A percentile compares a stretch with the other conserved stretches of the same genome.
Conservation (phyloP, 805 yeast species). For the Hanseniaspora clermontiae region DNA sequence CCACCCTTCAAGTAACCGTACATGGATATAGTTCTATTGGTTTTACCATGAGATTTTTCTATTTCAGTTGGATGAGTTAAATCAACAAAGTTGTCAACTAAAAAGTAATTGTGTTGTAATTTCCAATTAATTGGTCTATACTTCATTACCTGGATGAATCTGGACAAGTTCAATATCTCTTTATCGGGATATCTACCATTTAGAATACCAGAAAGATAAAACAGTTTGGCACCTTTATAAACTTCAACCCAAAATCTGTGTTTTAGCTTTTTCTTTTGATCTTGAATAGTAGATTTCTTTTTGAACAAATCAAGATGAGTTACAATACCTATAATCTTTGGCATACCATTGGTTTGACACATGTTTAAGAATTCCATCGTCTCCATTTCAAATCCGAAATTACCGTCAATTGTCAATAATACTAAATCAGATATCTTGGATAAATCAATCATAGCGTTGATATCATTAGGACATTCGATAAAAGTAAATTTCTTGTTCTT, state of each 20-base stretch:
- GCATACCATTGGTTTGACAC: constrained; percentile 98
- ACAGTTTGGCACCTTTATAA: constrained; percentile 92
- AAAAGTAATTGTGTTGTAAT: constrained; percentile 89
- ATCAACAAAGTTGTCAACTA: constrained; percentile 86
- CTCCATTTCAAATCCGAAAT: constrained; percentile 98
- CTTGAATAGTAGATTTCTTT: constrained; percentile 75
- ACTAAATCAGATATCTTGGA: constrained; percentile 93
- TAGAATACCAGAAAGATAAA: constrained; percentile 85
- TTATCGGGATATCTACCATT: constrained; percentile 97
- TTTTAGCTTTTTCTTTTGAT: constrained; percentile 81
- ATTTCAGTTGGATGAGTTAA: constrained; percentile 81
- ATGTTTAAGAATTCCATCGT: constrained; percentile 96
- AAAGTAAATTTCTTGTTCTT: constrained; percentile 85
- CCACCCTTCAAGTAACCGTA: constrained; percentile 88
- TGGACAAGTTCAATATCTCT: constrained; percentile 77
- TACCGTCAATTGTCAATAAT: constrained; percentile 81
- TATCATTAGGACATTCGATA: constrained; percentile 78
- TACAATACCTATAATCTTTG: constrained; percentile 86
- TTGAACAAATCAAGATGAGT: constrained; percentile 92
- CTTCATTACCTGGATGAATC: constrained; percentile 94
- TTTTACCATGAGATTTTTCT: constrained; percentile 57
- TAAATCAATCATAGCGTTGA: constrained; percentile 90
- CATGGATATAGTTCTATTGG: constrained; percentile 78
- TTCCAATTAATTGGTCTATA: constrained; percentile 99
- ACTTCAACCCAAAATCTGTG: constrained; percentile 98